Conservation (phyloP, 768 basidiomycete species). For the Daedaleopsis sinensis region DNA sequence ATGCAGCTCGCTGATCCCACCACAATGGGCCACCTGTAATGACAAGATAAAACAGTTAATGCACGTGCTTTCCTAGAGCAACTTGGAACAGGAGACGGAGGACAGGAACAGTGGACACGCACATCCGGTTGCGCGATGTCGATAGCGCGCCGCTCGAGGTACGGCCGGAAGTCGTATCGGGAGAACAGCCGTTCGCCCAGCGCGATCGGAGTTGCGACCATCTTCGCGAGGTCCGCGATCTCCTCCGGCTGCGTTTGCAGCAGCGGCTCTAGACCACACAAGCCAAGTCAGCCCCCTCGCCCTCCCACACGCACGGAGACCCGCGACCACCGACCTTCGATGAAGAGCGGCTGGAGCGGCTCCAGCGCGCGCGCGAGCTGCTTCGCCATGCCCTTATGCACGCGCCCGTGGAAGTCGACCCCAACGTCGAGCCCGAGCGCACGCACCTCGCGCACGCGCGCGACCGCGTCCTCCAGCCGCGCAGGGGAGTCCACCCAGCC, state of each 20-base stretch:
- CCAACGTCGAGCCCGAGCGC: slow-evolving; percentile 64
- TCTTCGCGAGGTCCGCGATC: slow-evolving; percentile 57
- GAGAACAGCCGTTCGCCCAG: slow-evolving; percentile 68
- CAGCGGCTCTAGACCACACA: slow-evolving; percentile 47
- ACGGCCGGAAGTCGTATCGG: slow-evolving; percentile 64
- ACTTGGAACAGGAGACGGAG: too few species aligned
- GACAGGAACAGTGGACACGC: too few species aligned
- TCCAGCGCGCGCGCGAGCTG: slow-evolving; percentile 66
- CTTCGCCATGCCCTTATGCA: slow-evolving; percentile 72
- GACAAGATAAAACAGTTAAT: neutral
- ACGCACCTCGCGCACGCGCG: slow-evolving; percentile 47
- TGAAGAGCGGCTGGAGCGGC: slow-evolving; percentile 62
- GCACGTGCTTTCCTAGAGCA: too few species aligned
- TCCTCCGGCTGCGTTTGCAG: slow-evolving; percentile 63
- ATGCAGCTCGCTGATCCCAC: slow-evolving; percentile 61
- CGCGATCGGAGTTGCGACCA: slow-evolving; percentile 62
- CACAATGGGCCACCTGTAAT: slow-evolving; percentile 55
- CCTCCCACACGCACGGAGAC: neutral
- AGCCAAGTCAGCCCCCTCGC: neutral
- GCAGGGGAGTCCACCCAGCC: slow-evolving; percentile 61
- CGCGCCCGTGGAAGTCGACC: slow-evolving; percentile 69
- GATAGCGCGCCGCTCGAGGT: slow-evolving; percentile 63
- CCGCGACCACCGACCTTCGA: slow-evolving; percentile 48
- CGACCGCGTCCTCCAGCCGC: slow-evolving; percentile 51
- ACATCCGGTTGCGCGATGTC: slow-evolving; percentile 76